Conservation (phyloP, 169 alveolate genomes). For the Plasmodium blacklocki region DNA sequence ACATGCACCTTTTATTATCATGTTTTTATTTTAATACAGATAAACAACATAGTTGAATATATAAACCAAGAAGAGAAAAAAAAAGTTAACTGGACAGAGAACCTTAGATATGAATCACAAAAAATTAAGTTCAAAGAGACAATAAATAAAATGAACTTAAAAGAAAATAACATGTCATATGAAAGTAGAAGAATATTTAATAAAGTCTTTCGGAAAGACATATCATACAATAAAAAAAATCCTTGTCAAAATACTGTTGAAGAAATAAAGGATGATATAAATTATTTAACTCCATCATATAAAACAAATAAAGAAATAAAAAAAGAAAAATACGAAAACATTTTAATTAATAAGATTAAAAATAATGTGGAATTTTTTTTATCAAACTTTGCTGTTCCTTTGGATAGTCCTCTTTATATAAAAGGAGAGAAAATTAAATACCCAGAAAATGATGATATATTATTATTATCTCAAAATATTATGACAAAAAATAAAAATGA, state of each 20-base stretch:
- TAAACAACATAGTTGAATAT: slow-evolving; percentile 46
- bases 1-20: too few species aligned
- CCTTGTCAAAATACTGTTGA: neutral
- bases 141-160: slow-evolving; percentile 1
- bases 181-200: slow-evolving; percentile 16
- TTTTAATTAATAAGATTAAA: slow-evolving; percentile 24
- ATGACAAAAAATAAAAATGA: neutral
- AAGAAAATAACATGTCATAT: neutral
- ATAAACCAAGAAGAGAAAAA: slow-evolving; percentile 56
- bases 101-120: slow-evolving; percentile 16
- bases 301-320: slow-evolving; percentile 34
- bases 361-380: slow-evolving; percentile 51
- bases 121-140: slow-evolving; percentile 45
- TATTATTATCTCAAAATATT: neutral
- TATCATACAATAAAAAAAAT: neutral
- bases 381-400: slow-evolving; percentile 47
- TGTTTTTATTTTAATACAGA: neutral
- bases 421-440: slow-evolving; percentile 20
- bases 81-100: slow-evolving; percentile 54
- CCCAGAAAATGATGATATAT: neutral
- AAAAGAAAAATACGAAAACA: slow-evolving; percentile 28
- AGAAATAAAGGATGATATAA: neutral
- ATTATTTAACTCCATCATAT: neutral
- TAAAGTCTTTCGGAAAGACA: slow-evolving; percentile 7
- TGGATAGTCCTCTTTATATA: slow-evolving; percentile 10